These are phyloP conservation scores for Ophiostoma angusticollis DNA, from an alignment of 2,329 filamentous ascomycete species.

Conservation along the genomic window DNA sequence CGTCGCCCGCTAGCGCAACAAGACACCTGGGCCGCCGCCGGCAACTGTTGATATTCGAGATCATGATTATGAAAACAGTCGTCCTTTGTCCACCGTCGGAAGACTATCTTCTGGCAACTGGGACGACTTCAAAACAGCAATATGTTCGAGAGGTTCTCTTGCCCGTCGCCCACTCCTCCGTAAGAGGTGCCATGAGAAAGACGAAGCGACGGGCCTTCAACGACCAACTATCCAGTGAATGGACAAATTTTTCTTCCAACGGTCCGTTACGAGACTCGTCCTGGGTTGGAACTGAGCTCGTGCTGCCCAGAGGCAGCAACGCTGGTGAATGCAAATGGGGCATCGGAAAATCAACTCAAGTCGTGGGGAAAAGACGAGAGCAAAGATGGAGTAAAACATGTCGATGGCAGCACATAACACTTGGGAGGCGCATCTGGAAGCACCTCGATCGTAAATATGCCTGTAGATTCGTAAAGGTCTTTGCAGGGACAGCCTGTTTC, in stretches of 20 bases:
- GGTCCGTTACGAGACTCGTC: conserved; percentile 68
- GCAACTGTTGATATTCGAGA: too few species aligned
- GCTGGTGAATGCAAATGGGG: conserved; percentile 32
- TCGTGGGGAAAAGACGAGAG: background rate
- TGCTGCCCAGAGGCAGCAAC: conserved; percentile 66
- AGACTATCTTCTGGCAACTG: background rate
- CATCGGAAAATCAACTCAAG: background rate
- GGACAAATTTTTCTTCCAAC: conserved; percentile 51
- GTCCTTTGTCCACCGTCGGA: too few species aligned
- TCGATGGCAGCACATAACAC: background rate
- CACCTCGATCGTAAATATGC: too few species aligned
- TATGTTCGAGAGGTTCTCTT: conserved; percentile 29
- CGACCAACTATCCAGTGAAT: conserved; percentile 18
- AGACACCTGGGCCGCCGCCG: too few species aligned
- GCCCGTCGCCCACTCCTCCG: conserved; percentile 25
- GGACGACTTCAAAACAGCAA: background rate
- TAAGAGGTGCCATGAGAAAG: conserved; percentile 18
- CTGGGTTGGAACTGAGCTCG: conserved; percentile 53
- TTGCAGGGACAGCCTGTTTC: too few species aligned
- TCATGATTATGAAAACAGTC: too few species aligned
- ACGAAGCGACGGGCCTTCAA: conserved; percentile 27
- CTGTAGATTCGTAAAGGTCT: too few species aligned
- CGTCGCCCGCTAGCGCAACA: too few species aligned
- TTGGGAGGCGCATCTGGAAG: too few species aligned
- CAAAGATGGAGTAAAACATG: background rate